These are phyloP conservation scores for Leishmania amazonensis DNA, from an alignment of 208 protist genomes.

Conservation along the genomic window DNA sequence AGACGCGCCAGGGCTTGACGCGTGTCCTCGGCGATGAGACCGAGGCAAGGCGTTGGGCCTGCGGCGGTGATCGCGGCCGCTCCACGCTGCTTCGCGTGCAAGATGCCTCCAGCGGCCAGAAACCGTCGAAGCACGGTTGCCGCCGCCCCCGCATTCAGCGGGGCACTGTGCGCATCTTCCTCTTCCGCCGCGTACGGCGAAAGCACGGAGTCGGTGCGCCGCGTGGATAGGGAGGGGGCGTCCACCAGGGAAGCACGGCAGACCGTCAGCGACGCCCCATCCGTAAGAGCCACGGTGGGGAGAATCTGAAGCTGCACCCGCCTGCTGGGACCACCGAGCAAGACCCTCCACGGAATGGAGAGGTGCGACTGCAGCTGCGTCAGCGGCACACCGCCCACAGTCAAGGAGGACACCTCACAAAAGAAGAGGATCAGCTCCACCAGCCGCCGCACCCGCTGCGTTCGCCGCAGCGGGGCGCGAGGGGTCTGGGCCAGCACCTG, in stretches of 20 bases:
- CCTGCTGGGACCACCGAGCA: conserved; percentile 33
- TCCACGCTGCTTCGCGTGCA: conserved; percentile 11
- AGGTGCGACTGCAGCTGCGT: conserved; percentile 27
- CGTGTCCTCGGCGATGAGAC: conserved; percentile 28
- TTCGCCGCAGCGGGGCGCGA: conserved; percentile 31
- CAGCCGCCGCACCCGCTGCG: conserved; percentile 43
- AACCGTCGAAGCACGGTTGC: conserved; percentile 25
- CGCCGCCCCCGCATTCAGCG: conserved; percentile 16
- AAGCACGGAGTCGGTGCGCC: background rate
- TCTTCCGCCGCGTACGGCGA: conserved; percentile 31
- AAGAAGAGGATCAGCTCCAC: conserved; percentile 63
- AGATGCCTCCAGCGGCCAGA: conserved; percentile 23
- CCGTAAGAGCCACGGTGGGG: conserved; percentile 9
- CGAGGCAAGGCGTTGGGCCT: conserved; percentile 1
- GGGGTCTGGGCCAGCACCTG: conserved; percentile 35
- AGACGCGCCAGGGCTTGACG: conserved; percentile 25
- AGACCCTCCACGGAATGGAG: conserved; percentile 37
- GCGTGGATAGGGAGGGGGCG: background rate
- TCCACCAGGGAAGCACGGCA: background rate
- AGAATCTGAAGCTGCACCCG: conserved; percentile 32
- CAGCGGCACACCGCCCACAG: conserved; percentile 30
- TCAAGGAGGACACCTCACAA: conserved; percentile 36
- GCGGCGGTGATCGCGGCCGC: background rate
- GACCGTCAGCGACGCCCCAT: background rate
- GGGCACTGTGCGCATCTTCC: conserved; percentile 1